phyloP scores from a whole-genome alignment of 345 rosid species.

The Crucihimalaya himalaica region DNA sequence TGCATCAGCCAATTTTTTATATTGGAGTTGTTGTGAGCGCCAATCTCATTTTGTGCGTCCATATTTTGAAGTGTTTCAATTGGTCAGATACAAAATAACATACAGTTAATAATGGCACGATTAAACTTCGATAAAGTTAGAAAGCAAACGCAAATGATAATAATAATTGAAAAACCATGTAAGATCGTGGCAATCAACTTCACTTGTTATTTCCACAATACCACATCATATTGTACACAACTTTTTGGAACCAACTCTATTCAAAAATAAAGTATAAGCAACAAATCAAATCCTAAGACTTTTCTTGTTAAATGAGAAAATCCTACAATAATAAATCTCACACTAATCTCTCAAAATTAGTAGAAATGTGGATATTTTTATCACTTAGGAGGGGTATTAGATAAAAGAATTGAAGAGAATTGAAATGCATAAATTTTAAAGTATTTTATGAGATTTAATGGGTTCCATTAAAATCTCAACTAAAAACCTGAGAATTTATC shows the following conservation, averaged over 20 bases:
- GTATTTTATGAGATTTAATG: too few relatives aligned
- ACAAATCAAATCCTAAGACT: not conserved
- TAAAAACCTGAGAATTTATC: too few relatives aligned
- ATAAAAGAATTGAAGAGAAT: too few relatives aligned
- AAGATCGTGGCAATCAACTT: not conserved
- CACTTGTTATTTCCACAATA: not conserved
- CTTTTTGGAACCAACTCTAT: not conserved
- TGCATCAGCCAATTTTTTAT: not conserved
- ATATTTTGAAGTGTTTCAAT: not conserved
- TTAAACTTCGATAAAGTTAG: not conserved
- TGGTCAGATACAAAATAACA: not conserved
- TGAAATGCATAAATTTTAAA: too few relatives aligned
- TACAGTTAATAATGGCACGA: not conserved
- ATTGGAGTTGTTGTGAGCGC: not conserved
- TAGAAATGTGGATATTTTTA: too few relatives aligned
- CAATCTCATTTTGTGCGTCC: not conserved
- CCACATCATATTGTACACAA: not conserved
- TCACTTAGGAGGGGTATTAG: too few relatives aligned
- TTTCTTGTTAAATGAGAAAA: too few relatives aligned
- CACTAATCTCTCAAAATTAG: too few relatives aligned
- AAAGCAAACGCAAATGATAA: not conserved
- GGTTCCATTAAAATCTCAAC: too few relatives aligned
- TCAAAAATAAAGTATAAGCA: not conserved
- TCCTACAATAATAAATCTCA: too few relatives aligned
- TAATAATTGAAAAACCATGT: not conserved